Base-by-base conservation (phyloP, 805 yeast genomes). In the Candida alai region DNA sequence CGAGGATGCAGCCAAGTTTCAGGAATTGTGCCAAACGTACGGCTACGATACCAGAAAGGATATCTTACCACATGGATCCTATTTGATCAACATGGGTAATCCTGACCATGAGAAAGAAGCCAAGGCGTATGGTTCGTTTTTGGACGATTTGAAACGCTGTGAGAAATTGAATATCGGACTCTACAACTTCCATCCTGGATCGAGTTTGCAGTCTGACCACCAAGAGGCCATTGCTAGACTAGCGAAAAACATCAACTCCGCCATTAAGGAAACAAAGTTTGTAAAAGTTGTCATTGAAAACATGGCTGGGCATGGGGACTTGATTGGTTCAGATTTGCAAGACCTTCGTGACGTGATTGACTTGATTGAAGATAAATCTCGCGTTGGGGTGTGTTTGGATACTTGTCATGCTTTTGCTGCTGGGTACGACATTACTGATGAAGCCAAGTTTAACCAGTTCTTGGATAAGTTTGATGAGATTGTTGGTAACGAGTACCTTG, bases 361-460 rank as follows among this genome's bases (percentile, higher is more conserved):
- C 23, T 51, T 77, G 68, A 74, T 93, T n/a, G 83, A 87, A 1
- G 75, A 88, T 51, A 89, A 89, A 56, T 53, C 61, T 1, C 70
- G 98, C 37, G 80, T 93, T n/a, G 97, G 98, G 4, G 95, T 93
- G 1, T 93, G 98, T 54, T 71, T 93, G 11, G 98, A 93, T 56
- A 93, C 97, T 0, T 93, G 98, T 55, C 98, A 93, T 58, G 70
- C 96, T 0, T 88, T 85, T 66, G 96, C 97, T 1, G 96, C 97
- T 1, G 98, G 98, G 1, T 89, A 85, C 54, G 97, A 93, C 52
- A 70, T 93, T 29, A 60, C 79, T n/a, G 70, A 72, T 12, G 72
- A 70, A 39, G 76, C 68, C 19, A 53, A 62, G 10, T 84, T 79
- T 60, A 65, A 69, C 7, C 59, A 61, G 28, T 89, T 93, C 56